These are phyloP conservation scores for Aspergillus brunneoviolaceus DNA, from an alignment of 2,329 filamentous ascomycete genomes.

Conservation along the genomic window DNA sequence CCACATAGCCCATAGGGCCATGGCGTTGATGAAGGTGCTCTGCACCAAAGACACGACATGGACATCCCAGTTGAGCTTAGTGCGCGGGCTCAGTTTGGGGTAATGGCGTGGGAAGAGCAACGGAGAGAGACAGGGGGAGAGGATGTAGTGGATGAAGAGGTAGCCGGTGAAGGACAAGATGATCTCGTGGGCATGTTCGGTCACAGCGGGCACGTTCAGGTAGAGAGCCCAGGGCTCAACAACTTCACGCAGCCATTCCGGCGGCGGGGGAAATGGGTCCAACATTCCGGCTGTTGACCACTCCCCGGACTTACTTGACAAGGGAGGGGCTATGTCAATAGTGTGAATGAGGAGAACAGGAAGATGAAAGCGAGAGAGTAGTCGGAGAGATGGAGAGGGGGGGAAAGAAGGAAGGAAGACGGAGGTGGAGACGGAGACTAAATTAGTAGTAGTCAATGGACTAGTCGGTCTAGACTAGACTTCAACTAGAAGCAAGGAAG, in stretches of 20 bases:
- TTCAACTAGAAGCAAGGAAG: neutral
- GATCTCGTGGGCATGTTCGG: slow-evolving; percentile 63
- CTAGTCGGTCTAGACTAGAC: slow-evolving; percentile 1
- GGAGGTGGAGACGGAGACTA: slow-evolving; percentile 7
- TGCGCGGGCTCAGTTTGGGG: slow-evolving; percentile 53
- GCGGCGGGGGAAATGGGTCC: slow-evolving; percentile 49
- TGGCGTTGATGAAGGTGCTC: slow-evolving; percentile 54
- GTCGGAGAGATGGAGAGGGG: neutral
- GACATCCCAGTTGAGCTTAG: slow-evolving; percentile 65
- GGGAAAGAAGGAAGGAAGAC: slow-evolving; percentile 10
- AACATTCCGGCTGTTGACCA: slow-evolving; percentile 37
- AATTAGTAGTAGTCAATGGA: too few species aligned
- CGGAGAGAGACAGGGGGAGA: slow-evolving; percentile 57
- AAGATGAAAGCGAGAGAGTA: neutral
- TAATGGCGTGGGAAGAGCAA: slow-evolving; percentile 57
- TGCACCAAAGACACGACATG: slow-evolving; percentile 65
- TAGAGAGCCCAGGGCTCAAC: slow-evolving; percentile 52
- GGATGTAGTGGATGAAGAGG: slow-evolving; percentile 52
- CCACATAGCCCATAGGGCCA: slow-evolving; percentile 60
- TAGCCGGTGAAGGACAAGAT: slow-evolving; percentile 57
- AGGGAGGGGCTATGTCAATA: neutral
- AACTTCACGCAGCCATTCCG: slow-evolving; percentile 51
- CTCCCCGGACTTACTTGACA: neutral
- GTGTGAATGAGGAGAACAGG: neutral
- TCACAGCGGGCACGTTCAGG: slow-evolving; percentile 56